Percentiles rank a stretch among this genome's conserved stretches.
These are phyloP conservation scores for Escallonia herrerae DNA, from an alignment of 129 eudicot species.

Conservation along the genomic window DNA sequence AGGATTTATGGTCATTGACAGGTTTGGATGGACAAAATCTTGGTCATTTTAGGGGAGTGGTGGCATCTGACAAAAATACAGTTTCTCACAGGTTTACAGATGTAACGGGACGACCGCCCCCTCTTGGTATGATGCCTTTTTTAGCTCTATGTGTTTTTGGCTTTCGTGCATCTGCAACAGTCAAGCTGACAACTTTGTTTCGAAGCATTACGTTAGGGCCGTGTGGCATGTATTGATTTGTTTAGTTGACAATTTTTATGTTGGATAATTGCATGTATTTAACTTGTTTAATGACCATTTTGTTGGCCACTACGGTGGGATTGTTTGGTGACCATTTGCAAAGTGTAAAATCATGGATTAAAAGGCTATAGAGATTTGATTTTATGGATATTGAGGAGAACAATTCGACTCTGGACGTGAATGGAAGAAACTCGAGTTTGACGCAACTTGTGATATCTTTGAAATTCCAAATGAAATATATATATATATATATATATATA, in stretches of 20 bases:
- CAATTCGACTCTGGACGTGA: neutral
- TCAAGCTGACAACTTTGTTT: constrained; percentile 1
- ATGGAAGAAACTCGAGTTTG: neutral
- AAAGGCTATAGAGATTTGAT: too few relatives aligned
- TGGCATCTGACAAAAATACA: constrained; percentile 73
- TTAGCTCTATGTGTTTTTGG: neutral
- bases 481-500: too few relatives aligned
- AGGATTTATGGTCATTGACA: constrained; percentile 61
- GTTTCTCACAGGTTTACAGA: constrained; percentile 55
- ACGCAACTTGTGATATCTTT: neutral
- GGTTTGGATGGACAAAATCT: constrained; percentile 66
- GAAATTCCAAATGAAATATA: too few relatives aligned
- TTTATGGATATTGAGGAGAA: neutral
- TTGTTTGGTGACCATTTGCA: too few relatives aligned
- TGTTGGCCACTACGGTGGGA: too few relatives aligned
- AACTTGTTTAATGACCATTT: too few relatives aligned
- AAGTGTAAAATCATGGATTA: too few relatives aligned
- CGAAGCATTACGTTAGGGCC: neutral
- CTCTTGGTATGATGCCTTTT: constrained; percentile 55
- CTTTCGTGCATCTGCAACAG: neutral
- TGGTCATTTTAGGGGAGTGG: constrained; percentile 75
- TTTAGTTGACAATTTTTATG: too few relatives aligned
- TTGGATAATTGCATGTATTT: too few relatives aligned
- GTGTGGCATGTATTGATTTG: too few relatives aligned
- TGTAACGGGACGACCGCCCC: constrained; percentile 64